These are phyloP conservation scores for Biscogniauxia mediterranea DNA, from an alignment of 2,329 filamentous ascomycete species.

Conservation along the genomic window DNA sequence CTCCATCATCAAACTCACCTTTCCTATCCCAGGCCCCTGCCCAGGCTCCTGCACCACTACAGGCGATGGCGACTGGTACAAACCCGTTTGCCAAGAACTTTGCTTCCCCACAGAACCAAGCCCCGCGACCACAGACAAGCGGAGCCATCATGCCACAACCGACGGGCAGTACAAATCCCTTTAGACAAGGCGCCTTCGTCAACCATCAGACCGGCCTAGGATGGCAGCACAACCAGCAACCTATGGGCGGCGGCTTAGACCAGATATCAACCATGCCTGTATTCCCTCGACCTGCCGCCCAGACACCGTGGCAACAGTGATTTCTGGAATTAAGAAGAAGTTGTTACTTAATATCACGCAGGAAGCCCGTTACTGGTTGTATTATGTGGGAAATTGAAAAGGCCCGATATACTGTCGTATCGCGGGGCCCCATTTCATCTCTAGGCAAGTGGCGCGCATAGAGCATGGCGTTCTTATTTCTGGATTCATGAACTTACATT, in stretches of 20 bases:
- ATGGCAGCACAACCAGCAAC: conserved; percentile 78
- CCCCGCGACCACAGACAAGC: conserved; percentile 46
- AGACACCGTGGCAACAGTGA: conserved; percentile 60
- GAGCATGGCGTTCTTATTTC: conserved; percentile 29
- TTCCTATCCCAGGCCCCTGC: conserved; percentile 43
- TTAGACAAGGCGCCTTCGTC: conserved; percentile 86
- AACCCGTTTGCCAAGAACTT: conserved; percentile 58
- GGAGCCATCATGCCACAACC: conserved; percentile 65
- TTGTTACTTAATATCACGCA: conserved; percentile 2
- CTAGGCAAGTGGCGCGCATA: conserved; percentile 14
- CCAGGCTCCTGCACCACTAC: conserved; percentile 41
- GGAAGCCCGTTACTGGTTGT: conserved; percentile 1
- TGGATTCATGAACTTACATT: conserved; percentile 16
- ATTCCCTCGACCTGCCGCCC: conserved; percentile 75
- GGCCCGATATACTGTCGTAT: neutral
- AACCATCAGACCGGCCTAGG: conserved; percentile 85
- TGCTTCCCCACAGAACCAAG: conserved; percentile 31
- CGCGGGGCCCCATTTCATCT: neutral
- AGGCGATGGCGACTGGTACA: conserved; percentile 53
- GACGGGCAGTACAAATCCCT: conserved; percentile 91
- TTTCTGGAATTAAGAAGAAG: neutral
- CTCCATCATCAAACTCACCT: conserved; percentile 37
- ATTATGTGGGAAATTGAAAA: neutral
- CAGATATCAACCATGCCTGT: conserved; percentile 76
- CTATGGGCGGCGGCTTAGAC: conserved; percentile 79